Base-by-base conservation (phyloP, 148 eudicot species). In the Rheum nobile region DNA sequence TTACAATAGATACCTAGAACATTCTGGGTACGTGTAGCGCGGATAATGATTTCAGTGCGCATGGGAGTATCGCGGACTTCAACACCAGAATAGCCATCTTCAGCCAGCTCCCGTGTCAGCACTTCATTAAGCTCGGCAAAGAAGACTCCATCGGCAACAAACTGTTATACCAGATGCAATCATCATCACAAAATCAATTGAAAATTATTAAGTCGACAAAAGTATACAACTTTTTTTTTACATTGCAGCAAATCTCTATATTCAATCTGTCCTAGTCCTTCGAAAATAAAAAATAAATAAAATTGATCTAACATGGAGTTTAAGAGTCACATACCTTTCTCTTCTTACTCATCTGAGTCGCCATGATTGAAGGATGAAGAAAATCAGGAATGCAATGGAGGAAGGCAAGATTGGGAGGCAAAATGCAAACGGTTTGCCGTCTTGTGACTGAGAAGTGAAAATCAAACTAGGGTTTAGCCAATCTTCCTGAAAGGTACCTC, bases 21-120 rank as follows among this genome's bases (percentile, higher is more conserved):
- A 65, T 88, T 90, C 54, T 90, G 98, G 24, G 98, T 90, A 1
- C 98, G 89, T 21, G 98, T 90, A 31, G 98, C 98, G 0, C 96
- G 79, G 69, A 92, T 90, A 82, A 90, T 90, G 73, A 92, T 92
- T 83, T 90, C 98, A 29, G 97, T 92, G 19, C 96, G 84, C 91
- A 86, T 85, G 0, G 96, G 98, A 65, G 98, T 93, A 35, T 88
- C 98, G 80, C 98, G 83, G 68, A 88, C 98, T 78, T 90, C 98
- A 0, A 90, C 96, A 0, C 98, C 98, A 19, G 96, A 90, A 81
- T 90, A 93, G 0, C 96, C 94, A 83, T 90, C 98, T 80, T 93
- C 97, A 0, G 96, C 96, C 0, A 92, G 84, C 80, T 90, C 97
- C 14, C 97, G 79, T 1, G 87, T 92, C 83, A 88, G 74, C 0